Base-by-base conservation (phyloP, 2,329 filamentous ascomycete species). In the Chrysoporthe austroafricana region DNA sequence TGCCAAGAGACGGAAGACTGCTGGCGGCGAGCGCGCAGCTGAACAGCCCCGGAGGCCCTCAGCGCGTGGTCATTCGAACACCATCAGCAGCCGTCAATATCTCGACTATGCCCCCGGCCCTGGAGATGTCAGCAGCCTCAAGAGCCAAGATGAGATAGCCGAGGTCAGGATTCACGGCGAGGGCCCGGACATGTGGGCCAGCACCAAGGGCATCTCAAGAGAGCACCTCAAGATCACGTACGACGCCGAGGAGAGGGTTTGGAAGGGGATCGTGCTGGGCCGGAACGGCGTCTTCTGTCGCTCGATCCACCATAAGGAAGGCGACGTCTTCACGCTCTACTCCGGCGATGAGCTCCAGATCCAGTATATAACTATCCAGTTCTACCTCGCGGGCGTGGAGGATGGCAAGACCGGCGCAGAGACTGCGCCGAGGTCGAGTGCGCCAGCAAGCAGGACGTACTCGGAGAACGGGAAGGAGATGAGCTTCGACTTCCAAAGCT, bases 91-190 rank as follows among this genome's bases (percentile, higher is more conserved):
- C 72, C 80, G 86, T 44, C 86, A 89, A 74, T 88, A 89, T 72
- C 81, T 88, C 39, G 85, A 85, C 18, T 86, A 89, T 69, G 88
- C 85, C 0, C 85, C 85, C 14, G 85, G 83, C 18, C 84, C 84
- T 44, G 85, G 89, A 52, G 87, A 91, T 73, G 79, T 90, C 50
- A 83, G 83, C 11, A 84, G 83, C 26, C 80, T 91, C 58, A 83
- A 87, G 5, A 88, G 89, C 1, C 87, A 88, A 34, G 86, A 88
- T 0, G 78, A 85, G 67, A 86, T 88, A 66, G 88, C 90, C 3
- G 85, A 92, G 67, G 84, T 94, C 61, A 87, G 88, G 44, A 92
- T 94, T 57, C 91, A 94, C 76, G 91, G 91, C 3, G 88, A 88
- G 0, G 85, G 86, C 1, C 85, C 85, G 5, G 82, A 86, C 61